Base-by-base conservation (phyloP, 768 basidiomycete species). In the Pleurotus eryngii region DNA sequence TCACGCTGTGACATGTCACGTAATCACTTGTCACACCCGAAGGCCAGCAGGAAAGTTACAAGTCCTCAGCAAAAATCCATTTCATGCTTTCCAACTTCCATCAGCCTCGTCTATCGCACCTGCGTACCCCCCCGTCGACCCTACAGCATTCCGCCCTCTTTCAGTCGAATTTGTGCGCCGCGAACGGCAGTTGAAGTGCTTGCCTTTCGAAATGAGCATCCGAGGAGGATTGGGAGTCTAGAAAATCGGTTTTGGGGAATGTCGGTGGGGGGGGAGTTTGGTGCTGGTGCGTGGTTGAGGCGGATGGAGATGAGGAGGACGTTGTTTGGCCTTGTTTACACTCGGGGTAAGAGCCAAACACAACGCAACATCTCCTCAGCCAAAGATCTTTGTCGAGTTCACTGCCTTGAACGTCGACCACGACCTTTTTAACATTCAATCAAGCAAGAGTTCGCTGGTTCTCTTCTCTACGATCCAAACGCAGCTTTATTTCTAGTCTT, bases 21-120 rank as follows among this genome's bases (percentile, higher is more conserved):
- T 45, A 45, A 22, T 45, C 42, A 45, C 42, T 17, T 45, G 42
- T 45, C 42, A 45, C 42, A 45, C 42, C 42, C 20, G 20, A 45
- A 22, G n/a, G 42, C 49, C 22, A 50, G 30, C 17, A 17, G 14
- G 37, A 50, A n/a, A 27, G 49, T 15, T 30, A 24, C 26, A 50
- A 50, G 37, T 50, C 37, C 20, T 27, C 27, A 12, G 49, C 22
- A 50, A 50, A 50, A 50, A 27, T 50, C 20, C 22, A 27, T 27
- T 50, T 50, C 49, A 20, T 54, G 51, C 51, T 54, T 54, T 54
- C 39, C 15, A 54, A 54, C 51, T 54, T 26, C 51, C 51, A 54
- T 54, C 38, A 54, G 39, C 51, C 37, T 40, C 17, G 39, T 14
- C 39, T 26, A 11, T 40, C 27, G 9, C 17, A 24, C 51, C n/a